These are phyloP conservation scores for Aspergillus chevalieri DNA, from an alignment of 2,329 filamentous ascomycete genomes.

Conservation along the genomic window DNA sequence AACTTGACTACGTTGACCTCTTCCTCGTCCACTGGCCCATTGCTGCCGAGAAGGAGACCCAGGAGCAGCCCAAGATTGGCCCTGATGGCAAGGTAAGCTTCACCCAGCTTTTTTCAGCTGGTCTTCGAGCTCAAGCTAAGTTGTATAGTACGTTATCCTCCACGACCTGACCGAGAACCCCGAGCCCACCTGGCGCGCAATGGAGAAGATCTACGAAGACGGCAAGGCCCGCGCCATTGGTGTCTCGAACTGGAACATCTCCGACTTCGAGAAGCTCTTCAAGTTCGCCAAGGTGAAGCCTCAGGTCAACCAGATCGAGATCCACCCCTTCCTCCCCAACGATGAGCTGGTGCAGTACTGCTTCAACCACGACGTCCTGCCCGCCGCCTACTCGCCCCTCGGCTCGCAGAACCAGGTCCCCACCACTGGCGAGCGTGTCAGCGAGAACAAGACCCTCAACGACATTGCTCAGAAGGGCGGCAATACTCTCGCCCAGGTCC, in stretches of 20 bases:
- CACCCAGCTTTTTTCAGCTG: neutral
- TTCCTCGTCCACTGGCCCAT: slow-evolving; percentile 55
- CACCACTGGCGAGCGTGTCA: slow-evolving; percentile 60
- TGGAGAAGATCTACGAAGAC: slow-evolving; percentile 55
- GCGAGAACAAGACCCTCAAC: slow-evolving; percentile 54
- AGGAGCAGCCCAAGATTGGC: slow-evolving; percentile 44
- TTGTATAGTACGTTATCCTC: slow-evolving; percentile 53
- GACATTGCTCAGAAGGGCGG: slow-evolving; percentile 53
- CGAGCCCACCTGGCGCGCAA: slow-evolving; percentile 58
- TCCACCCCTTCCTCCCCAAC: slow-evolving; percentile 45
- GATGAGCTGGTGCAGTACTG: slow-evolving; percentile 38
- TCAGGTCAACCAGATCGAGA: slow-evolving; percentile 42
- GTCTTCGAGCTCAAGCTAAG: slow-evolving; percentile 3
- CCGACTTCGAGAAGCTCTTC: slow-evolving; percentile 43
- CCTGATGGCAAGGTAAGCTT: slow-evolving; percentile 45
- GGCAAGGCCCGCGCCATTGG: slow-evolving; percentile 66
- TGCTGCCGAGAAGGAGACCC: slow-evolving; percentile 45
- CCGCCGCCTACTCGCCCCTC: slow-evolving; percentile 40
- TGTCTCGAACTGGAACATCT: slow-evolving; percentile 67
- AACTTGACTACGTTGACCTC: slow-evolving; percentile 65
- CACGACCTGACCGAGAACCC: slow-evolving; percentile 61
- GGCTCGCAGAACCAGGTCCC: slow-evolving; percentile 66
- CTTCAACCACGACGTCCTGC: slow-evolving; percentile 36
- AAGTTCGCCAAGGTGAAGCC: slow-evolving; percentile 38
- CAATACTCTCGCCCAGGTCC: slow-evolving; percentile 55